phyloP scores from a whole-genome alignment of 2,329 filamentous ascomycete species.

The Monosporascus sp. region DNA sequence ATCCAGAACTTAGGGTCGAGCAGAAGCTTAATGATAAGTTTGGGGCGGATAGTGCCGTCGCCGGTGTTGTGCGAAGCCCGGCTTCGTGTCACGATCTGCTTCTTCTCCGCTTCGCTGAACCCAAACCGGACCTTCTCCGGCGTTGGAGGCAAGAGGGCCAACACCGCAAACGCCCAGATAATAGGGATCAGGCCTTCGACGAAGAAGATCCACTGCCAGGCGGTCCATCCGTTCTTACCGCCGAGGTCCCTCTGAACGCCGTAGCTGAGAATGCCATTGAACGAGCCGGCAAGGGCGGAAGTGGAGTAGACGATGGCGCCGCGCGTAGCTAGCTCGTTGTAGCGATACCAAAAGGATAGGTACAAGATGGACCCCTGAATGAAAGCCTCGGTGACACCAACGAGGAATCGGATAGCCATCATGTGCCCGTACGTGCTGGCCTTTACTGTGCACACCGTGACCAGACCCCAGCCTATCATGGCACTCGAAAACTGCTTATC shows the following conservation, averaged over 20 bases:
- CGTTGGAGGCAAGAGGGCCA: slow-evolving; percentile 13
- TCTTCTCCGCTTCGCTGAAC: slow-evolving; percentile 15
- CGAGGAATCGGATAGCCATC: slow-evolving; percentile 14
- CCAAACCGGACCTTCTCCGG: slow-evolving; percentile 10
- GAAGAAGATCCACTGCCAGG: slow-evolving; percentile 20
- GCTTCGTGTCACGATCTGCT: slow-evolving; percentile 12
- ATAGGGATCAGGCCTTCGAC: slow-evolving; percentile 17
- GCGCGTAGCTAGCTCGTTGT: slow-evolving; percentile 17
- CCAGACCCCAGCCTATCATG: slow-evolving; percentile 16
- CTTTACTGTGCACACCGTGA: slow-evolving; percentile 15
- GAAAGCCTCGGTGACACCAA: slow-evolving; percentile 17
- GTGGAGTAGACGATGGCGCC: slow-evolving; percentile 17
- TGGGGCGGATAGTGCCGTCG: slow-evolving; percentile 6
- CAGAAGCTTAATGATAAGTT: slow-evolving; percentile 14
- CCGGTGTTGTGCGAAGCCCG: slow-evolving; percentile 15
- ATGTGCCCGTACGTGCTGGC: slow-evolving; percentile 9
- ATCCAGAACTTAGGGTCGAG: slow-evolving; percentile 20
- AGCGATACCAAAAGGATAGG: slow-evolving; percentile 22
- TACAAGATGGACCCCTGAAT: slow-evolving; percentile 19
- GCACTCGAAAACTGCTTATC: slow-evolving; percentile 2
- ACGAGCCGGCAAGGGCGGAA: slow-evolving; percentile 16
- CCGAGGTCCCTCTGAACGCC: slow-evolving; percentile 13
- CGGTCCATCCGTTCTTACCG: slow-evolving; percentile 16
- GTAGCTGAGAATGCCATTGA: slow-evolving; percentile 20
- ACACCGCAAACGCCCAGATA: slow-evolving; percentile 14